Conservation (phyloP, 768 basidiomycete genomes). For the Infundibulicybe gibba region DNA sequence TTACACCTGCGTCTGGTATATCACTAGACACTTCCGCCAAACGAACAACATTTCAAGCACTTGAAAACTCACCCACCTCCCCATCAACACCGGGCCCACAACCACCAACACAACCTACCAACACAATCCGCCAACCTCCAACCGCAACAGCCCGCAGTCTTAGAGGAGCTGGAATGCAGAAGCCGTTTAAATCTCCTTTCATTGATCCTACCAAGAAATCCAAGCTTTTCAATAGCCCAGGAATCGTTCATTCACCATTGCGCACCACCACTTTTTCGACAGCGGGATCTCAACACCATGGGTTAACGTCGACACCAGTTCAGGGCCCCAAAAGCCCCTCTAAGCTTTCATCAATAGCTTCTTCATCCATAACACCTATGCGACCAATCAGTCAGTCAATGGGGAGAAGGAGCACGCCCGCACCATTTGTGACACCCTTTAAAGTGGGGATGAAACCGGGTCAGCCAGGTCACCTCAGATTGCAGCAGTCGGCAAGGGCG, state of each 20-base stretch:
- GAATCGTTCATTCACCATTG: background rate
- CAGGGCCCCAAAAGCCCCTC: background rate
- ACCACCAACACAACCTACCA: slow-evolving; percentile 17
- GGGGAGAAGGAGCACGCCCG: slow-evolving; percentile 21
- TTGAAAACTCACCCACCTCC: slow-evolving; percentile 31
- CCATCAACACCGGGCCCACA: slow-evolving; percentile 39
- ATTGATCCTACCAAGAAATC: slow-evolving; percentile 3
- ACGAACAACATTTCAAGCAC: slow-evolving; percentile 30
- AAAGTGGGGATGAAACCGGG: slow-evolving; percentile 48
- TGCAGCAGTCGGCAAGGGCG: slow-evolving; percentile 17
- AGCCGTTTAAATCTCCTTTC: slow-evolving; percentile 20
- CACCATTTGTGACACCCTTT: slow-evolving; percentile 61
- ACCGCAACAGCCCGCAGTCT: slow-evolving; percentile 6
- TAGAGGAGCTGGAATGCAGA: slow-evolving; percentile 9
- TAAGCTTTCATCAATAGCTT: too few species aligned
- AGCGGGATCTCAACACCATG: slow-evolving; percentile 29
- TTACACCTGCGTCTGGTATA: slow-evolving; percentile 18
- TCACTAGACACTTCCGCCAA: slow-evolving; percentile 18
- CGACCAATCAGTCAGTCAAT: slow-evolving; percentile 2
- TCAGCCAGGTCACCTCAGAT: slow-evolving; percentile 29
- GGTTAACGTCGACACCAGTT: slow-evolving; percentile 5
- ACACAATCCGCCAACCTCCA: slow-evolving; percentile 8
- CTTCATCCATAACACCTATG: slow-evolving; percentile 9
- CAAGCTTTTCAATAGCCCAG: too few species aligned
- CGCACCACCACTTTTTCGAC: slow-evolving; percentile 6